A percentile compares a stretch with the other conserved stretches of the same genome.
Conservation (phyloP, 495 filamentous ascomycete species). For the Aspergillus saccharolyticus region DNA sequence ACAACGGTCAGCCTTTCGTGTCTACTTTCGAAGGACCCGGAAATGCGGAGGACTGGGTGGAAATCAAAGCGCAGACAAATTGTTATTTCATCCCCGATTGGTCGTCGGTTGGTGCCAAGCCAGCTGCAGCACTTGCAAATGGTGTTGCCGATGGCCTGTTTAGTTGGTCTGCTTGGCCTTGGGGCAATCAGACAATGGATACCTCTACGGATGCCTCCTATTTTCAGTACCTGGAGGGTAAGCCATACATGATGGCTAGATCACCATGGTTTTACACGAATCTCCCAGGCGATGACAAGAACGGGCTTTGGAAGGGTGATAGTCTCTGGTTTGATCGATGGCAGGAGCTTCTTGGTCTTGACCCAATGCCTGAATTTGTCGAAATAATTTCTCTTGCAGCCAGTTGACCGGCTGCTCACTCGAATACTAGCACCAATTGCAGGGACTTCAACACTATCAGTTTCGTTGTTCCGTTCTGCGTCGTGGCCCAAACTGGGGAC, state of each 20-base stretch:
- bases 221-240: slow-evolving; percentile 39
- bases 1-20: slow-evolving; percentile 52
- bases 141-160: slow-evolving; percentile 45
- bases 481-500: no score
- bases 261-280: slow-evolving; percentile 46
- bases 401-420: no score
- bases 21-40: slow-evolving; percentile 63
- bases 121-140: not conserved
- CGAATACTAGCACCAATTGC: no score
- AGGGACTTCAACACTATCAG: no score
- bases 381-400: slow-evolving; percentile 60
- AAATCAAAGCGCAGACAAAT: slow-evolving; percentile 42
- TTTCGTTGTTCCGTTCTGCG: no score
- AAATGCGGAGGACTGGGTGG: slow-evolving; percentile 50
- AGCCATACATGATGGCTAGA: slow-evolving; percentile 50
- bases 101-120: slow-evolving; percentile 48
- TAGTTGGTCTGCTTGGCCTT: slow-evolving; percentile 59
- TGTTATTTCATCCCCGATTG: slow-evolving; percentile 59
- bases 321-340: slow-evolving; percentile 55
- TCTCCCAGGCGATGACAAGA: slow-evolving; percentile 51
- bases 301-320: slow-evolving; percentile 56
- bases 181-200: slow-evolving; percentile 50
- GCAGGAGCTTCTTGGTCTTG: slow-evolving; percentile 44
- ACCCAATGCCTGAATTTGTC: slow-evolving; percentile 45
- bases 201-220: slow-evolving; percentile 44